These are phyloP conservation scores for Discostella stelligeroides DNA, from an alignment of 108 stramenopile species.

Conservation along the genomic window DNA sequence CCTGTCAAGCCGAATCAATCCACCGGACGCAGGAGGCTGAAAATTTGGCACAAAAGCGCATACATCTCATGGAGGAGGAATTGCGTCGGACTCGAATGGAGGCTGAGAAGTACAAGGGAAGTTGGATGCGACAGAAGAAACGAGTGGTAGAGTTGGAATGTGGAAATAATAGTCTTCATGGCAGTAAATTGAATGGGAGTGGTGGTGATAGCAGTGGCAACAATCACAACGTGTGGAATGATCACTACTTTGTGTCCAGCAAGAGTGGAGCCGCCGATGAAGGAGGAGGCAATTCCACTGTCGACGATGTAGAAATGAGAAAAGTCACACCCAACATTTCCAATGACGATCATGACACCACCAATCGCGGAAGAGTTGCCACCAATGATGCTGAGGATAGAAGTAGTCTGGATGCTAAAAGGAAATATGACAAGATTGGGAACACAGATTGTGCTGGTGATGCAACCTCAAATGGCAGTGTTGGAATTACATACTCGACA, in stretches of 20 bases:
- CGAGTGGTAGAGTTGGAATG: constrained; percentile 27
- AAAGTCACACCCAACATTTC: neutral
- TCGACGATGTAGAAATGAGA: neutral
- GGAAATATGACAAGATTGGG: no score
- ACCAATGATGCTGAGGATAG: no score
- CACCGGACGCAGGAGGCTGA: constrained; percentile 20
- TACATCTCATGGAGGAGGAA: constrained; percentile 43
- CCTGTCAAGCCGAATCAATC: constrained; percentile 15
- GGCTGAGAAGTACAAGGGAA: constrained; percentile 35
- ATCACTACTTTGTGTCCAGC: neutral
- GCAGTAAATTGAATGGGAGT: constrained; percentile 4
- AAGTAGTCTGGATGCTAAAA: no score
- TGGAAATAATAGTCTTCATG: neutral
- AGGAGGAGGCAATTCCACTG: neutral
- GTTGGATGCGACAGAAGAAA: constrained; percentile 41
- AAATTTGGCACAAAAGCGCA: constrained; percentile 12
- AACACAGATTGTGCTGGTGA: neutral
- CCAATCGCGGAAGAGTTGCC: no score
- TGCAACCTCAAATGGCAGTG: constrained; percentile 1
- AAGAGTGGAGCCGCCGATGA: neutral
- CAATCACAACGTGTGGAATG: neutral
- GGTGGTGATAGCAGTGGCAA: constrained; percentile 13
- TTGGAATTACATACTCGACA: neutral
- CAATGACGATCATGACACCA: neutral
- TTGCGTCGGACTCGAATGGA: constrained; percentile 32